Base-by-base conservation (phyloP, 2,329 filamentous ascomycete genomes). In the Phialocephala sp. region DNA sequence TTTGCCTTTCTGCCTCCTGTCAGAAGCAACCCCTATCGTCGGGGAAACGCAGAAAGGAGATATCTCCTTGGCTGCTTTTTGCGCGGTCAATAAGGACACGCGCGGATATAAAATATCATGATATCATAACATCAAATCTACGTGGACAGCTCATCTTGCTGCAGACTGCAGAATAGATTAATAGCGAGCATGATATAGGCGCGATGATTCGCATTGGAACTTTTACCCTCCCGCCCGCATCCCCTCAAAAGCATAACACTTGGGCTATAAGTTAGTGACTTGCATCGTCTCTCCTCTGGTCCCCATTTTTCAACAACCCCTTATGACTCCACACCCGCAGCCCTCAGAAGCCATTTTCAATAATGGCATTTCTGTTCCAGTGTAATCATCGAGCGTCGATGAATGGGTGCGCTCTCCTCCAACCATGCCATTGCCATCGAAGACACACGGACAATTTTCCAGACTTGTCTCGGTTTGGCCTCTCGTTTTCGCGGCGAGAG, bases 381-480 rank as follows among this genome's bases (percentile, higher is more conserved):
- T 24, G 37, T 22, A 36, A 22, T 56, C 41, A 50, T 55, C 11
- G 52, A 27, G 35, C n/a, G 14, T 50, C 39, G 27, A 24, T 37
- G 27, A 32, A 32, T 32, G 27, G 27, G 27, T 32, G 47, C 50
- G 18, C 32, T 60, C 63, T 35, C 56, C 37, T 52, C 64, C 63
- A 66, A 65, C 59, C 59, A 64, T 56, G 22, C 37, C 61, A 20
- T 66, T 59, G 64, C 64, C 61, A 61, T 50, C 24, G 45, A 37
- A 37, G n/a, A 57, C 47, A 35, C 55, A 64, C 55, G 37, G 43
- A 57, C 35, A 59, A 54, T 58, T 52, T 18, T 50, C 35, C 43
- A 58, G 57, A 55, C 60, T 56, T 54, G 62, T 67, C 62, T 61
- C 57, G 56, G 37, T 27, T 37, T 22, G 88, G 57, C 27, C 65